A percentile compares a stretch with the other conserved stretches of the same genome.
These are phyloP conservation scores for Cordyceps cateniannulata DNA, from an alignment of 2,329 filamentous ascomycete species.

Conservation along the genomic window DNA sequence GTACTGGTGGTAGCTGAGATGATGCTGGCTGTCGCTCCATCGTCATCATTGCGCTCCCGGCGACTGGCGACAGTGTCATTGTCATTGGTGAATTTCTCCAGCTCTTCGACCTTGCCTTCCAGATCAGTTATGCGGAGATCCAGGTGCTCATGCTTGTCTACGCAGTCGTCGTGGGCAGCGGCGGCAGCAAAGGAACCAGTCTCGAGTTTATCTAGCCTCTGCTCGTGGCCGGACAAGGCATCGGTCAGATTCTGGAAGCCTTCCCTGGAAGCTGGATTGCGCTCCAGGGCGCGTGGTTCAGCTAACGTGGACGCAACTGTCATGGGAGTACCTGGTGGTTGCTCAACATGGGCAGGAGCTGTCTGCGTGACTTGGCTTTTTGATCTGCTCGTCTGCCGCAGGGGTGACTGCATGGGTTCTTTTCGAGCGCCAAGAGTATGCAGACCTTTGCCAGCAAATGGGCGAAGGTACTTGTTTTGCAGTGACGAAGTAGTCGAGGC, in stretches of 20 bases:
- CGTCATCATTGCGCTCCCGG: slow-evolving; percentile 30
- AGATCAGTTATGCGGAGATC: slow-evolving; percentile 65
- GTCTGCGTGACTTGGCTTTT: slow-evolving; percentile 7
- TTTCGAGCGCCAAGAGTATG: slow-evolving; percentile 39
- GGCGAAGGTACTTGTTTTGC: slow-evolving; percentile 44
- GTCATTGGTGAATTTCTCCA: slow-evolving; percentile 48
- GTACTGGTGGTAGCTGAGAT: slow-evolving; percentile 39
- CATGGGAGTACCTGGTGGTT: slow-evolving; percentile 16
- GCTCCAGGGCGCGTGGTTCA: slow-evolving; percentile 20
- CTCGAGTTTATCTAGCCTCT: slow-evolving; percentile 63
- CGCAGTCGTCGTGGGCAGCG: slow-evolving; percentile 57
- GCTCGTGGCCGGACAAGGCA: slow-evolving; percentile 53
- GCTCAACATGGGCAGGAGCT: not conserved
- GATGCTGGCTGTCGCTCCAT: slow-evolving; percentile 40
- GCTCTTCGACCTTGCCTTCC: slow-evolving; percentile 55
- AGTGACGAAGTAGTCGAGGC: slow-evolving; percentile 47
- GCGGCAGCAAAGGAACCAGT: slow-evolving; percentile 60
- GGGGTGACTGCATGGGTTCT: slow-evolving; percentile 19
- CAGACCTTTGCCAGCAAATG: slow-evolving; percentile 50
- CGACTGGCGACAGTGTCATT: slow-evolving; percentile 34
- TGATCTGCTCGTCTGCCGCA: slow-evolving; percentile 1
- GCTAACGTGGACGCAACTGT: slow-evolving; percentile 21
- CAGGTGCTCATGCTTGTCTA: slow-evolving; percentile 59
- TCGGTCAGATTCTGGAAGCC: slow-evolving; percentile 41
- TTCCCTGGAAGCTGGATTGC: slow-evolving; percentile 24